Percentiles rank a stretch among this genome's conserved stretches.
These are phyloP conservation scores for Verticillium nonalfalfae DNA, from an alignment of 2,329 filamentous ascomycete species.

Conservation along the genomic window DNA sequence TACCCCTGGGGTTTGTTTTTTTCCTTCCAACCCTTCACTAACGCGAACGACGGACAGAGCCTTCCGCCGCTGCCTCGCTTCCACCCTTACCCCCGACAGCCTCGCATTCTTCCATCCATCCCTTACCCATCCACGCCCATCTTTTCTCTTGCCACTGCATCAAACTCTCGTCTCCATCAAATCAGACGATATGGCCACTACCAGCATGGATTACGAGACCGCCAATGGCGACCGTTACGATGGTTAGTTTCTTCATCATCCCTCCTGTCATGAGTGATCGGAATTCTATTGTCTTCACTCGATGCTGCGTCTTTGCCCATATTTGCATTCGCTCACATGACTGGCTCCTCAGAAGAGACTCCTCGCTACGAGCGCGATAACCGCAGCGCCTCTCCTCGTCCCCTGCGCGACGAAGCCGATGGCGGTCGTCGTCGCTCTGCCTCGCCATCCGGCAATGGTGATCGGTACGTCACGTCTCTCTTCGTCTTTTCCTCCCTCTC, in stretches of 20 bases:
- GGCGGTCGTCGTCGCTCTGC: conserved; percentile 55
- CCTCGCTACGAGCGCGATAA: conserved; percentile 62
- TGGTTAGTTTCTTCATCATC: conserved; percentile 35
- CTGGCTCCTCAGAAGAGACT: conserved; percentile 44
- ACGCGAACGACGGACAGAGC: background rate
- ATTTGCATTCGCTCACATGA: conserved; percentile 8
- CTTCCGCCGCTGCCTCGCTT: background rate
- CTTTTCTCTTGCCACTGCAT: background rate
- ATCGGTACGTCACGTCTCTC: conserved; percentile 33
- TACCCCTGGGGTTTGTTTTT: background rate
- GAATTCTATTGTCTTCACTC: background rate
- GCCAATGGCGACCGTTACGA: conserved; percentile 62
- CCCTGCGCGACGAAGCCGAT: conserved; percentile 53
- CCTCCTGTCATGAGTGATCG: background rate
- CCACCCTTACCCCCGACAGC: background rate
- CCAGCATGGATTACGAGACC: conserved; percentile 65
- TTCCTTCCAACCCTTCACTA: background rate
- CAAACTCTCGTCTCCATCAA: background rate
- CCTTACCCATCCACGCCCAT: conserved; percentile 6
- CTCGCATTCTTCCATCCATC: background rate
- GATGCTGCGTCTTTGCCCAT: background rate
- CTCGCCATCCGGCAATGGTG: conserved; percentile 49
- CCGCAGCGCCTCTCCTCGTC: conserved; percentile 59
- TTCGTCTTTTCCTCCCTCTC: background rate
- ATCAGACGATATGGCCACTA: conserved; percentile 47